Conservation (phyloP, 805 yeast genomes). For the Nakazawaea wyomingensis region DNA sequence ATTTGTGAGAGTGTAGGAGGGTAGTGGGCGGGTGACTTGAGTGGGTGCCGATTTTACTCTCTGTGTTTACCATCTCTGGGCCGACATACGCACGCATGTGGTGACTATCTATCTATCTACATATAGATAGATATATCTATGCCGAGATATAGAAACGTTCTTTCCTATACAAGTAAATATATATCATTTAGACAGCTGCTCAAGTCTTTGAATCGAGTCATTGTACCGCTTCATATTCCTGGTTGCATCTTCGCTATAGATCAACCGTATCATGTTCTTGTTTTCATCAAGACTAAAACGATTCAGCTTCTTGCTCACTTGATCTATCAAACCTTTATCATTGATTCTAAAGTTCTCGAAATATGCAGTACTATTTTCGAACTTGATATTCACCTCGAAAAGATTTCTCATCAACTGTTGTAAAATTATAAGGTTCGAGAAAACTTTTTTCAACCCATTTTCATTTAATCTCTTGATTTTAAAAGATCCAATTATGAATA, state of each 20-base stretch:
- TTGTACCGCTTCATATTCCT: conserved; percentile 7
- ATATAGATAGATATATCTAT: no score
- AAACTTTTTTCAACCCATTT: conserved; percentile 54
- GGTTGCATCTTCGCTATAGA: conserved; percentile 34
- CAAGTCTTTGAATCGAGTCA: conserved; percentile 1
- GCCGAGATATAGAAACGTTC: no score
- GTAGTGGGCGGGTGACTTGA: no score
- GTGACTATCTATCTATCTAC: no score
- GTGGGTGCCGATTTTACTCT: no score
- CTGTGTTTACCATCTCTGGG: no score
- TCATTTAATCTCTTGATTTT: conserved; percentile 45
- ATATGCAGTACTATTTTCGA: conserved; percentile 46
- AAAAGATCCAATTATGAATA: conserved; percentile 48
- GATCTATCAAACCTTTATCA: conserved; percentile 42
- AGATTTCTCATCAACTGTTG: conserved; percentile 67
- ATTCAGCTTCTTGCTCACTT: conserved; percentile 27
- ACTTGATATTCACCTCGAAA: conserved; percentile 39
- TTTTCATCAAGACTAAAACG: conserved; percentile 39
- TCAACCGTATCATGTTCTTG: conserved; percentile 46
- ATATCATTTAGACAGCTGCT: neutral
- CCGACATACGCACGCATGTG: no score
- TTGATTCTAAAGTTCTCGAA: conserved; percentile 49
- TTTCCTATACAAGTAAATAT: no score
- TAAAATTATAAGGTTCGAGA: conserved; percentile 56
- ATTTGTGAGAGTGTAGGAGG: no score